Base-by-base conservation (phyloP, 768 basidiomycete species). In the Pholiota microspora region DNA sequence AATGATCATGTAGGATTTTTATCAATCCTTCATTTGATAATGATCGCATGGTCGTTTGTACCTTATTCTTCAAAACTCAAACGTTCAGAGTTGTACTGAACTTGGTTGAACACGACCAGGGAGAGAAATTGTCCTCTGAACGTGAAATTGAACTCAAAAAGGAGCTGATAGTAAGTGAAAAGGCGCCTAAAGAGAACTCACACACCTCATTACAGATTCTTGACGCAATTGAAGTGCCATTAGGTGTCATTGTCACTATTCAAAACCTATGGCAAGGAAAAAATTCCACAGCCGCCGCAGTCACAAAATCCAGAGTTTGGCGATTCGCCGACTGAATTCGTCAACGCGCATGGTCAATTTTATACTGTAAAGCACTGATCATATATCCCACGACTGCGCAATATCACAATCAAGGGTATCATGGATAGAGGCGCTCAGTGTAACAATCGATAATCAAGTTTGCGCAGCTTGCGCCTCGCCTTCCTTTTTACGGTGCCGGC, bases 401-500 rank as follows among this genome's bases (percentile, higher is more conserved):
- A 16, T 27, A 35, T 32, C 31, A 54, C 23, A 48, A 23, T 29
- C 8, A 23, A 7, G 27, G 5, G 21, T 31, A 29, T 24, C 13
- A 50, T 10, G 24, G 6, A 50, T 13, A 36, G 28, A 52, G n/a
- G n/a, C n/a, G 13, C 9, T 23, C 29, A 24, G 47, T 28, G 21
- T 29, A 31, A 16, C 16, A 48, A 12, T 23, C 21, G 9, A 36
- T 49, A 16, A 36, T 51, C 53, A 55, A 25, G 51, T 40, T 52
- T 61, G 56, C 50, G 53, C 62, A 49, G 55, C 56, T 46, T 57
- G 57, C 16, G 51, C 63, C 23, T 57, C 64, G 21, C 44, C 61
- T 35, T 54, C 58, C 52, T 61, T 61, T 58, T 63, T 67, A 49
- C 54, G 54, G 42, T 65, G 60, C 49, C 59, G 63, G 50, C 69